Percentiles rank a stretch among this genome's conserved stretches.
phyloP scores from a whole-genome alignment of 2,329 filamentous ascomycete species.

The Saccharata proteae region DNA sequence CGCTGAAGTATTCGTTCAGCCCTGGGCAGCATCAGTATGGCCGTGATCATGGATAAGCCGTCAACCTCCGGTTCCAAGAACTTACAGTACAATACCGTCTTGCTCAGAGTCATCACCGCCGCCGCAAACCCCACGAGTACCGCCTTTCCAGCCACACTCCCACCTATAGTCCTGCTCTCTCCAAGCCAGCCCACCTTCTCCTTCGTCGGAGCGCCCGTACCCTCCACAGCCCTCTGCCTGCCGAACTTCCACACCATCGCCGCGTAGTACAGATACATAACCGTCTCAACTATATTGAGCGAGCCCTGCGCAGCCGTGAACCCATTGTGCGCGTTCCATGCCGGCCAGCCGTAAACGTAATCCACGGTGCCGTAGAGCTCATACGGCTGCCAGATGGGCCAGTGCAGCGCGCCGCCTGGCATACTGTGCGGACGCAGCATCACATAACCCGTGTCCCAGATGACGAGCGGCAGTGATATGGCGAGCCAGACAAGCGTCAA shows the following conservation, averaged over 20 bases:
- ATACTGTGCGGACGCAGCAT: slow-evolving; percentile 70
- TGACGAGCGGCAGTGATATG: slow-evolving; percentile 63
- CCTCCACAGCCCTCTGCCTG: slow-evolving; percentile 16
- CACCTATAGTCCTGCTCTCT: slow-evolving; percentile 39
- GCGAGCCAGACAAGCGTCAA: slow-evolving; percentile 58
- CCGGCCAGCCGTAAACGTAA: slow-evolving; percentile 68
- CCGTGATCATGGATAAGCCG: neutral
- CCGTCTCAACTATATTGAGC: slow-evolving; percentile 57
- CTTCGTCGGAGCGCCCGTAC: slow-evolving; percentile 27
- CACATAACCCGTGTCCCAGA: slow-evolving; percentile 74
- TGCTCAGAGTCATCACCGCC: slow-evolving; percentile 52
- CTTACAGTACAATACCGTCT: slow-evolving; percentile 56
- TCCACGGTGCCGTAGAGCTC: slow-evolving; percentile 70
- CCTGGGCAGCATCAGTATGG: slow-evolving; percentile 27
- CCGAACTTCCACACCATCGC: slow-evolving; percentile 37
- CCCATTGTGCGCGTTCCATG: slow-evolving; percentile 54
- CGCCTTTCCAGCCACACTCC: slow-evolving; percentile 41
- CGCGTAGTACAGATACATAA: slow-evolving; percentile 52
- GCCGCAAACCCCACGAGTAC: slow-evolving; percentile 47
- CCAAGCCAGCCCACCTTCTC: slow-evolving; percentile 32
- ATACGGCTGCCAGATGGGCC: slow-evolving; percentile 65
- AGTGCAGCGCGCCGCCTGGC: slow-evolving; percentile 61
- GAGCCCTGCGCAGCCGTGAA: slow-evolving; percentile 66
- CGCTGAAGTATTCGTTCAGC: slow-evolving; percentile 49
- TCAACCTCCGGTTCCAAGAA: slow-evolving; percentile 11